A percentile compares a stretch with the other conserved stretches of the same genome.
Conservation (phyloP, 2,329 filamentous ascomycete species). For the Aspergillus aculeatinus region DNA sequence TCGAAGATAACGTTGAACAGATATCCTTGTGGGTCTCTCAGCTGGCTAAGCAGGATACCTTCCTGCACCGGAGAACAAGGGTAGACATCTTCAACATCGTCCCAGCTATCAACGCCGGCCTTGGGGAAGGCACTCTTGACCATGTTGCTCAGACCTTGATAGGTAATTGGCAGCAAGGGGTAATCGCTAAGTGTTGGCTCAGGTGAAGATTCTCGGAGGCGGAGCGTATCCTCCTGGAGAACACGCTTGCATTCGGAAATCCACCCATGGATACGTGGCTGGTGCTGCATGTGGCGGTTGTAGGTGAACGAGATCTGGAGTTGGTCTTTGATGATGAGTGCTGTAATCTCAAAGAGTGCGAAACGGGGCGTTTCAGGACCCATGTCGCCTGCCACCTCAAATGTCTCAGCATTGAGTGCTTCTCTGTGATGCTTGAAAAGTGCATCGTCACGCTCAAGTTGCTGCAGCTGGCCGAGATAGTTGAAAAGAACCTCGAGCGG, state of each 20-base stretch:
- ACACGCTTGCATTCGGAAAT: conserved; percentile 40
- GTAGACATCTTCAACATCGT: conserved; percentile 36
- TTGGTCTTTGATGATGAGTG: conserved; percentile 48
- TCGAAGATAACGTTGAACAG: conserved; percentile 40
- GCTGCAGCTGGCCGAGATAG: conserved; percentile 40
- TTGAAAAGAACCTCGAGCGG: conserved; percentile 45
- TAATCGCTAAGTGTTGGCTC: conserved; percentile 45
- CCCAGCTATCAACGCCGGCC: conserved; percentile 32
- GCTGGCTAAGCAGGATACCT: conserved; percentile 39
- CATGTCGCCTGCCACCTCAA: conserved; percentile 44
- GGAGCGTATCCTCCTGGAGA: conserved; percentile 32
- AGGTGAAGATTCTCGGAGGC: conserved; percentile 26
- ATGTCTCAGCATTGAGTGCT: conserved; percentile 28
- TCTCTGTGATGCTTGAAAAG: conserved; percentile 45
- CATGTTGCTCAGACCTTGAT: conserved; percentile 41
- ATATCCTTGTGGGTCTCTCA: conserved; percentile 36
- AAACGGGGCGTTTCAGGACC: conserved; percentile 46
- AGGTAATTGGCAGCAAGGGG: conserved; percentile 44
- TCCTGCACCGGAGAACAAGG: conserved; percentile 40
- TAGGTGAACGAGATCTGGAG: conserved; percentile 52
- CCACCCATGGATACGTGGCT: conserved; percentile 45
- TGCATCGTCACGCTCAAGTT: conserved; percentile 47
- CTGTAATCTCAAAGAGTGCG: conserved; percentile 53
- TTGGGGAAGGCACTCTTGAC: conserved; percentile 35
- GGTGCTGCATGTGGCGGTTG: conserved; percentile 49